Evolutionary conservation across 2,329 filamentous ascomycete species (phyloP), one percentile per base, ranked within the genome.

Genomic region (Arachnopeziza araneosa): DNA sequence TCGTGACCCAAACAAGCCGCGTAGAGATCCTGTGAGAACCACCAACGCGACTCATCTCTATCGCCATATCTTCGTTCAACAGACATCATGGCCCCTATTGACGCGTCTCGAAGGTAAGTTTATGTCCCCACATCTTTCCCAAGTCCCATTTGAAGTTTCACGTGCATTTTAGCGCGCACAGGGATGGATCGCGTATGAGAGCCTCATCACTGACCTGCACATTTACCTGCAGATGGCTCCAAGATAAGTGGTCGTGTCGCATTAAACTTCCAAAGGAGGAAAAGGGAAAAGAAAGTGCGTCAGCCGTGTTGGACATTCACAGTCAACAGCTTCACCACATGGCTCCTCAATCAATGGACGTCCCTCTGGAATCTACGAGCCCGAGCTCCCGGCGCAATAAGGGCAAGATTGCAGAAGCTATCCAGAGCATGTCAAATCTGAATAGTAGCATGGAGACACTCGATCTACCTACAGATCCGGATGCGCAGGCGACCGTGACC

Each of bases 401-500:
- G 54, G 68, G 62, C 32, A 69, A 70, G 61, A 64, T 72, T 26
- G 67, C 63, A n/a, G 69, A 71, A 56, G 68, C 69, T 32, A 64
- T 72, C 6, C 69, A 71, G 57, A 69, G 63, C 10, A 70, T 72
- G 67, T 63, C 63, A 22, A 70, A 68, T 55, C 56, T 72, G 49
- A 68, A 70, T 58, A 66, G 58, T 21, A 68, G 64, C 55, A 64
- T 72, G 60, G 70, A 72, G 22, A 58, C 57, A 2, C 59, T 72
- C 49, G 68, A 71, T 53, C 56, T 69, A 23, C 70, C 71, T 65
- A 78, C 80, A 57, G 85, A 88, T 64, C 85, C 85, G 6, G 86
- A 89, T 75, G 84, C 84, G 24, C 84, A 88, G 67, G 84, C 86
- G 7, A 87, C 85, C n/a, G 81, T 88, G 21, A 87, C 83, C 61